Percentiles rank a stretch among this genome's conserved stretches.
Evolutionary conservation across 176 grass and related monocot species (phyloP).

Genomic region (Calamus simplicifolius): DNA sequence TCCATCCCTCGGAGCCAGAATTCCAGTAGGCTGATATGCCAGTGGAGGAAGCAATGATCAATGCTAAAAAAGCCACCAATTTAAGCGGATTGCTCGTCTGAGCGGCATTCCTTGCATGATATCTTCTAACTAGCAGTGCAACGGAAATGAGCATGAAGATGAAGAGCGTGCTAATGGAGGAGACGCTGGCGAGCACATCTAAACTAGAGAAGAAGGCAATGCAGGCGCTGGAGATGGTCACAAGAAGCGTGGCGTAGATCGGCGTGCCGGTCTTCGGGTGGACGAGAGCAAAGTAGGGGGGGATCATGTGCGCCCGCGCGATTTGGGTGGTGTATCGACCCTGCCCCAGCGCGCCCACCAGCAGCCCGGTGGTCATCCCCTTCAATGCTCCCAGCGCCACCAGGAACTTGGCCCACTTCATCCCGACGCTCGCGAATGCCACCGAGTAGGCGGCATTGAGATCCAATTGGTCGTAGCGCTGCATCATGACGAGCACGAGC

Average conservation of each 20-base stretch:
- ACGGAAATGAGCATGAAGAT: slow-evolving; percentile 95
- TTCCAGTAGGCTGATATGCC: slow-evolving; percentile 78
- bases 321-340: slow-evolving; percentile 89
- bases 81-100: too few relatives aligned
- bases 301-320: slow-evolving; percentile 92
- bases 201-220: slow-evolving; percentile 89
- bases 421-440: slow-evolving; percentile 64
- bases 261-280: slow-evolving; percentile 86
- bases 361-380: slow-evolving; percentile 92
- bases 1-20: slow-evolving; percentile 36
- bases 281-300: slow-evolving; percentile 80
- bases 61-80: not conserved
- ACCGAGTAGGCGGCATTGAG: slow-evolving; percentile 54
- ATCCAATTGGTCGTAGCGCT: slow-evolving; percentile 60
- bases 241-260: slow-evolving; percentile 59
- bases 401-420: slow-evolving; percentile 78
- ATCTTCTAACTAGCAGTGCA: slow-evolving; percentile 68
- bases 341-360: slow-evolving; percentile 78
- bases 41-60: slow-evolving; percentile 42
- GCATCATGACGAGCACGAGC: slow-evolving; percentile 86
- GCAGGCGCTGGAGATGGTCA: slow-evolving; percentile 38
- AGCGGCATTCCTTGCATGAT: slow-evolving; percentile 23
- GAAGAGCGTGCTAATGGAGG: slow-evolving; percentile 89
- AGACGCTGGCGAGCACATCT: slow-evolving; percentile 46
- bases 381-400: slow-evolving; percentile 90